Evolutionary conservation across 129 eudicot species (phyloP), one percentile per base, ranked within the genome.

Genomic region (Centella asiatica): DNA sequence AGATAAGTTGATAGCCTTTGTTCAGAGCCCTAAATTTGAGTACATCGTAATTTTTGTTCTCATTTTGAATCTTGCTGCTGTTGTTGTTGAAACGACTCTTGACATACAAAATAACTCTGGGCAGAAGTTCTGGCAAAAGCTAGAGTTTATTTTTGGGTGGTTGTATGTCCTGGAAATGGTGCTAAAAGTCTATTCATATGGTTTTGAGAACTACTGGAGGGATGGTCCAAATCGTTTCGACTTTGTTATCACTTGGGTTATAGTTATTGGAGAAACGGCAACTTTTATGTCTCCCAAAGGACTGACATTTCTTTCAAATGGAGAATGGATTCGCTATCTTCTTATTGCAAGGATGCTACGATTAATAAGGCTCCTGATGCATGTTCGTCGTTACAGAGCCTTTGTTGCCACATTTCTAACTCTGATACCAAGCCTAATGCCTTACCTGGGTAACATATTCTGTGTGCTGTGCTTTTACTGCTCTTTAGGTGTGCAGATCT

Each of bases 261-360:
- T 92, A 80, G 99, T 92, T 75, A 84, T 87, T 37, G 94, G 95
- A 57, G 99, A 92, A 92, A 92, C 99, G 57, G 59, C 92, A 42
- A 92, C 99, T 64, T 92, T 87, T 52, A 28, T 78, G 32, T 71
- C 95, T 54, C 96, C 96, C 34, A 14, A 72, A 45, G 85, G 57
- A 31, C 65, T 66, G 26, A 72, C 88, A 23, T 92, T 92, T 72
- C 84, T 92, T 59, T 80, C 95, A 44, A 87, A 87, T 72, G 96
- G 98, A 36, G 98, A 92, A 82, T 92, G 98, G 99, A 93, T 93
- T 60, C 99, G 99, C 31, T 93, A 93, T 85, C 99, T 93, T 76
- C 85, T 93, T 58, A 86, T 93, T 42, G 99, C 99, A 51, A 82
- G 99, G 75, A 79, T 93, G 88, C 64, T 87, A 69, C 76, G 99